phyloP scores from a whole-genome alignment of 345 rosid species.

The Nephelium lappaceum region DNA sequence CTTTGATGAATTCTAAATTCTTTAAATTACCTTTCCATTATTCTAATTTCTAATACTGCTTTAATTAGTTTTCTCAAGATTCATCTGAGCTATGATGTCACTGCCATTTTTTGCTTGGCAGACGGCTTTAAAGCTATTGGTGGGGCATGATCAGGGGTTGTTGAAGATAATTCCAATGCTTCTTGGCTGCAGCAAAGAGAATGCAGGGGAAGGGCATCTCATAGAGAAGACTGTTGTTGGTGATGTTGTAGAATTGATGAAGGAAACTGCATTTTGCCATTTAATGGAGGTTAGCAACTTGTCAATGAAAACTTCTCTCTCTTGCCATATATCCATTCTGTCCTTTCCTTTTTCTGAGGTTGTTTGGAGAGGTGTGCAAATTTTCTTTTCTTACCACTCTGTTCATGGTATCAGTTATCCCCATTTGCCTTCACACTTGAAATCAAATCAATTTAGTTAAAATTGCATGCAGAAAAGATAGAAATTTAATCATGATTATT shows the following conservation, averaged over 20 bases:
- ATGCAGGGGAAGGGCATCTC: slow-evolving; percentile 41
- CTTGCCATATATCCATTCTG: not conserved
- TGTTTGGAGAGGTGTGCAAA: too few species aligned
- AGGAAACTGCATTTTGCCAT: slow-evolving; percentile 87
- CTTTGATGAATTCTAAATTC: not conserved
- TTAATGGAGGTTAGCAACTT: slow-evolving; percentile 69
- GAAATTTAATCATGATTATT: not conserved
- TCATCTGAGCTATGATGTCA: not conserved
- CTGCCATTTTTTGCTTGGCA: slow-evolving; percentile 36
- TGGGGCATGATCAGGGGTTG: slow-evolving; percentile 63
- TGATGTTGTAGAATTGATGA: slow-evolving; percentile 53
- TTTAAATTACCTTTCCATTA: not conserved
- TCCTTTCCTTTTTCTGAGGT: not conserved
- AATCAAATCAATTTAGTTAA: too few species aligned
- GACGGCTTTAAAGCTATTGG: slow-evolving; percentile 76
- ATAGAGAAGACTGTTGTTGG: slow-evolving; percentile 39
- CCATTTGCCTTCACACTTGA: not conserved
- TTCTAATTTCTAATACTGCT: not conserved
- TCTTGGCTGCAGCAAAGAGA: slow-evolving; percentile 58
- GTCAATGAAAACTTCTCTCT: not conserved
- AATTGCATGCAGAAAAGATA: not conserved
- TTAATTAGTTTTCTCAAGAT: not conserved
- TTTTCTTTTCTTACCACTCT: not conserved
- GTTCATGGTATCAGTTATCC: not conserved
- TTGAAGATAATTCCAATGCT: slow-evolving; percentile 62